phyloP scores from a whole-genome alignment of 768 basidiomycete species.

The Tricholoma matsutake region DNA sequence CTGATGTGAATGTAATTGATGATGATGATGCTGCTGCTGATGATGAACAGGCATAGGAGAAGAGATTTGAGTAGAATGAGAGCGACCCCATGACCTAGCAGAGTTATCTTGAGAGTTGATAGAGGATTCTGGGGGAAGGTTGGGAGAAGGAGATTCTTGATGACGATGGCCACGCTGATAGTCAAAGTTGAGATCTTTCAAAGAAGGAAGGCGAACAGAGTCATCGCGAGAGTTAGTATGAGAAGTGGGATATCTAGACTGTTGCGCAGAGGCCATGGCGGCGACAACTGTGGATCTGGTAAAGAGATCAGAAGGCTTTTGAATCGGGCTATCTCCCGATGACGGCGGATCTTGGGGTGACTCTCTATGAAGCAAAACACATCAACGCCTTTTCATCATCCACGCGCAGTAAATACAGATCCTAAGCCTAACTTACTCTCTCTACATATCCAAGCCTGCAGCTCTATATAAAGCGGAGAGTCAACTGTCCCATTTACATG shows the following conservation, averaged over 20 bases:
- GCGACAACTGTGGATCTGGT: conserved; percentile 32
- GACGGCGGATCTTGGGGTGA: conserved; percentile 51
- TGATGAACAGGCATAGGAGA: conserved; percentile 20
- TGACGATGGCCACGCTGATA: conserved; percentile 32
- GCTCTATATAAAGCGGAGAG: no score
- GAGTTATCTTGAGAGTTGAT: conserved; percentile 27
- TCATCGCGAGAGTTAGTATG: conserved; percentile 40
- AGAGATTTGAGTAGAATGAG: conserved; percentile 21
- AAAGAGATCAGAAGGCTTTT: conserved; percentile 40
- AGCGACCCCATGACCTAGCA: conserved; percentile 32
- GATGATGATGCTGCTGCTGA: conserved; percentile 35
- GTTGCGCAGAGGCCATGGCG: conserved; percentile 46
- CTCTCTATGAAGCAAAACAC: conserved; percentile 15
- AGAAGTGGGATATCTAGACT: conserved; percentile 36
- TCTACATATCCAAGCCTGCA: no score
- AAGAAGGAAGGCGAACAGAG: conserved; percentile 57
- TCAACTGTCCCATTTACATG: no score
- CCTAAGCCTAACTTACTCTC: no score
- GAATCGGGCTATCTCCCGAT: conserved; percentile 66
- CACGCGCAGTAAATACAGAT: no score
- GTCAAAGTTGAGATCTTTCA: conserved; percentile 70
- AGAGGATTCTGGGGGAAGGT: conserved; percentile 21
- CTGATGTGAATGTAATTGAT: conserved; percentile 40
- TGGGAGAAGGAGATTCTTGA: conserved; percentile 21
- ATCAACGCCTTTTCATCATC: no score